Evolutionary conservation across 106 monocot genomes (phyloP).

Genomic region (Phalaenopsis aphrodite): DNA sequence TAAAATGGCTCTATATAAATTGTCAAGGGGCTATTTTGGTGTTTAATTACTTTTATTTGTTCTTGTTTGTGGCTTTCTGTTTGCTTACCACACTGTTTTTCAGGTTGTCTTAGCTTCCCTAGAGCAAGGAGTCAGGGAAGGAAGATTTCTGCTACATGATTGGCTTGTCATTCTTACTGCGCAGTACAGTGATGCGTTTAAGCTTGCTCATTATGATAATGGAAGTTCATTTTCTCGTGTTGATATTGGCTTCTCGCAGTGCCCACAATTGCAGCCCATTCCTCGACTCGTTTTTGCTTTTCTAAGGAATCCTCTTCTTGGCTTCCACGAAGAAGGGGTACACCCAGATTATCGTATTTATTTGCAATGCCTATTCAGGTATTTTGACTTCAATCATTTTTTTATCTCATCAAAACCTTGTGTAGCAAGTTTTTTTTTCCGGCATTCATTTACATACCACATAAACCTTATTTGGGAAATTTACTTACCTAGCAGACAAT

Average conservation of each 20-base stretch:
- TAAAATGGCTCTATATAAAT: too few relatives aligned
- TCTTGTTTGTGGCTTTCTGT: not conserved
- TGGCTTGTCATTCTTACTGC: slow-evolving; percentile 95
- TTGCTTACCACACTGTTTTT: not conserved
- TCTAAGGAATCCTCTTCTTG: slow-evolving; percentile 84
- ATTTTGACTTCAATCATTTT: not conserved
- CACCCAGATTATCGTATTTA: slow-evolving; percentile 95
- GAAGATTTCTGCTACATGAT: slow-evolving; percentile 75
- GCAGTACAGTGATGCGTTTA: slow-evolving; percentile 71
- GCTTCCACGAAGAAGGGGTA: slow-evolving; percentile 90
- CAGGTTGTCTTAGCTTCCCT: slow-evolving; percentile 89
- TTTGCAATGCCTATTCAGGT: slow-evolving; percentile 96
- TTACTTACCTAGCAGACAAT: too few relatives aligned
- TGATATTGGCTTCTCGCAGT: slow-evolving; percentile 78
- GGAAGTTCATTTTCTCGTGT: slow-evolving; percentile 28
- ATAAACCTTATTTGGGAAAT: too few relatives aligned
- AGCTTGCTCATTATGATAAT: slow-evolving; percentile 30
- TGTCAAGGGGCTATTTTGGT: too few relatives aligned
- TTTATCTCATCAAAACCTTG: not conserved
- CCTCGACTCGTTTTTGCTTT: slow-evolving; percentile 92
- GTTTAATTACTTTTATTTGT: too few relatives aligned
- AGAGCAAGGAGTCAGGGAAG: slow-evolving; percentile 97
- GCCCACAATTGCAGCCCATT: slow-evolving; percentile 76
- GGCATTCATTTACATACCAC: too few relatives aligned
- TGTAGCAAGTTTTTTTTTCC: not conserved